Percentiles rank a stretch among this genome's conserved stretches.
These are phyloP conservation scores for Gymnopilus junonius DNA, from an alignment of 768 basidiomycete genomes.

Conservation along the genomic window DNA sequence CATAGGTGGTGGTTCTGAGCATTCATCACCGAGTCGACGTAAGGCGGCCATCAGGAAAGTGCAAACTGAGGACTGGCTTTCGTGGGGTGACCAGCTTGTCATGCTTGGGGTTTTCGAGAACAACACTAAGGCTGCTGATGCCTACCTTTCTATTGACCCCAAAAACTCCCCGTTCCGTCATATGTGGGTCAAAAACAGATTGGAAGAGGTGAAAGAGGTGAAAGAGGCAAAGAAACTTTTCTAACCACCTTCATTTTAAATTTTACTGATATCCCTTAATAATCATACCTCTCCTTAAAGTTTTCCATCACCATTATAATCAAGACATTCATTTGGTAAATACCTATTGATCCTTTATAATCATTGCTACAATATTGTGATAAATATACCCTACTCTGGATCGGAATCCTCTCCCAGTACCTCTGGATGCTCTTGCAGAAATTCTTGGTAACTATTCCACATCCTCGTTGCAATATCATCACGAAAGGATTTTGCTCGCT, in stretches of 20 bases:
- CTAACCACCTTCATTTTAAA: no score
- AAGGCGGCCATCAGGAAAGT: conserved; percentile 15
- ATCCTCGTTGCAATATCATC: conserved; percentile 20
- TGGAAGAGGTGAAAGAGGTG: no score
- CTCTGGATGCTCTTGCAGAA: conserved; percentile 7
- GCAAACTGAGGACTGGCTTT: conserved; percentile 22
- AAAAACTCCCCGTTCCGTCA: not conserved
- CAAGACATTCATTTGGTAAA: no score
- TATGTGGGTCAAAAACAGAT: not conserved
- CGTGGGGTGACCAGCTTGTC: not conserved
- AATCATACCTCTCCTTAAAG: no score
- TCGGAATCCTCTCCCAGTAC: conserved; percentile 4
- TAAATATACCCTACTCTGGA: conserved; percentile 1
- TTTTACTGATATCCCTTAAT: no score
- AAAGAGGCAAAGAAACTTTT: no score
- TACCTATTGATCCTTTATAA: no score
- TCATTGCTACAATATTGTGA: no score
- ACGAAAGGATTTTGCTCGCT: conserved; percentile 4
- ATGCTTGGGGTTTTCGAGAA: conserved; percentile 16
- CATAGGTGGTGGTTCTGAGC: conserved; percentile 11
- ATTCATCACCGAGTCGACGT: conserved; percentile 16
- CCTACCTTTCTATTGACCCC: conserved; percentile 14
- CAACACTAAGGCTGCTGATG: conserved; percentile 20
- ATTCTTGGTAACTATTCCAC: conserved; percentile 20
- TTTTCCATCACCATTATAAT: no score